Base-by-base conservation (phyloP, 2,329 filamentous ascomycete species). In the Botrytis elliptica region DNA sequence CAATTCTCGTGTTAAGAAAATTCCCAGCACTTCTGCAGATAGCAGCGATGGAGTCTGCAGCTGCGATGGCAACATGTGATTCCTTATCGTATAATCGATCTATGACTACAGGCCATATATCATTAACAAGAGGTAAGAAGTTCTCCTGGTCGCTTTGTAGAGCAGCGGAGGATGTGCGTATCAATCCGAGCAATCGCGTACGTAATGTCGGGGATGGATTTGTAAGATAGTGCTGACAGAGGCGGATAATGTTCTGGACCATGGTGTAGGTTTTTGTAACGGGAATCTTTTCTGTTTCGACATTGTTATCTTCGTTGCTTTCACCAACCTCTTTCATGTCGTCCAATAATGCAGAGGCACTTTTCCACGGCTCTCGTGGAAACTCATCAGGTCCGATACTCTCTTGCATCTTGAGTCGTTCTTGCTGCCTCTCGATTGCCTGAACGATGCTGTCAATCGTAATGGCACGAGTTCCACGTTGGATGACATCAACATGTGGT, bases 171-270 rank as follows among this genome's bases (percentile, higher is more conserved):
- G 94, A 91, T 0, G 90, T 93, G 40, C 87, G 85, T 20, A 98
- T 88, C 9, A 98, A 89, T 25, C 89, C 88, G 16, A 99, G 88
- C 5, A 99, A 87, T 0, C 92, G 93, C 44, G 90, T 90, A 59
- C 95, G 91, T 14, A 99, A 87, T 18, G 89, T 88, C 0, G 95
- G 90, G 0, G 94, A 95, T 0, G 93, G 91, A 0, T 94, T 95
- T 9, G 95, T 94, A 18, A 99, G 88, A 82, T 98, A 96, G 81
- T 97, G 91, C 79, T 97, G 95, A 8, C 94, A 95, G 1, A 97
- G 89, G 67, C 89, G 88, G 38, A 94, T 90, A 73, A 99, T 96
- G 73, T 91, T 91, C 49, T 94, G 87, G 5, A 98, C 88, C 18
- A 98, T 87, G n/a, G 86, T 86, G 82, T 97, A 97, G 0, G 93